Base-by-base conservation (phyloP, 805 yeast species). In the Starmerella bombicola region DNA sequence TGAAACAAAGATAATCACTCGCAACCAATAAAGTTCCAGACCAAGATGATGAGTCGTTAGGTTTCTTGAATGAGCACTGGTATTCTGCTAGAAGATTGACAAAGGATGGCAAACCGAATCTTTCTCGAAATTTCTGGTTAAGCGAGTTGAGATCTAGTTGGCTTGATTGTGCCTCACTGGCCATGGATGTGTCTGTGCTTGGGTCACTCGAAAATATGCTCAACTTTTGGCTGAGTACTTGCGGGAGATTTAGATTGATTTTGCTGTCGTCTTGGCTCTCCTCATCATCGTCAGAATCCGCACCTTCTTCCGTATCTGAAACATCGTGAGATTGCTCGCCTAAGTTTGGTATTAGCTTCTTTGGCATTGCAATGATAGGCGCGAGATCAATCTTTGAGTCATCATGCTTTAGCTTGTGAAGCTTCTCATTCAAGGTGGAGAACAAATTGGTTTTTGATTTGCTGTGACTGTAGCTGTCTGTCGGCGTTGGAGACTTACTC, bases 1-100 rank as follows among this genome's bases (percentile, higher is more conserved):
- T 66, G 60, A 80, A 88, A 48, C 94, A 86, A n/a, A 88, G 55
- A 41, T 70, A 73, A 23, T 67, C 67, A 16, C 69, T 64, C 0
- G 93, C 82, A 10, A 88, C 51, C 56, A 84, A 84, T 2, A 86
- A 54, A 51, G 82, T 81, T 1, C 97, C 97, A 8, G 29, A 17
- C 49, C 48, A 44, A 12, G 38, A 15, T 4, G 39, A 13, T 9
- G 20, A n/a, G 16, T 39, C 41, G 6, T 37, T 40, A 5, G 48
- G 48, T 15, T 37, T 42, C 9, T 33, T 21, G 10, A 53, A 19
- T 9, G 31, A 31, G 25, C 51, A 44, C 26, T 41, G 21, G 54
- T 83, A 88, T 1, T 83, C 68, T 0, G 93, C 75, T 0, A 78
- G 58, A 34, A 86, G 62, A 4, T 54, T 56, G 30, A 73, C 74